Conservation (phyloP, 2,329 filamentous ascomycete genomes). For the Hypoxylon sp. region DNA sequence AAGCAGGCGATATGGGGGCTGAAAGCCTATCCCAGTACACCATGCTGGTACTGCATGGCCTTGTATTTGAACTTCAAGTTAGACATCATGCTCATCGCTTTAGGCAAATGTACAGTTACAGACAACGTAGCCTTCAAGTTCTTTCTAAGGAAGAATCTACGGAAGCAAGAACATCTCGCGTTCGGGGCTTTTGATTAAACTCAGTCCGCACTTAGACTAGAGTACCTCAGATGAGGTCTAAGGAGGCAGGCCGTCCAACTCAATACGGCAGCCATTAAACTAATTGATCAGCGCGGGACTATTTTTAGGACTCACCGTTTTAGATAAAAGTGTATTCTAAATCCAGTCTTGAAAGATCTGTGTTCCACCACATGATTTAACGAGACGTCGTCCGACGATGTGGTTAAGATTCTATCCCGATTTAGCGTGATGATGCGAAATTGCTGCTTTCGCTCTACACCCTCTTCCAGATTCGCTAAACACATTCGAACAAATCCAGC, state of each 20-base stretch:
- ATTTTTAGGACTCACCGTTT: conserved; percentile 17
- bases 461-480: conserved; percentile 9
- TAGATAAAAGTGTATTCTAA: not conserved
- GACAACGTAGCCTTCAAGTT: not conserved
- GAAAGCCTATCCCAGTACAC: not conserved
- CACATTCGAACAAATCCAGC: not conserved
- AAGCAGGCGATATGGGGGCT: not conserved
- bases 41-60: not conserved
- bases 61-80: not conserved
- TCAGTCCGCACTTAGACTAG: not conserved
- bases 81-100: not conserved
- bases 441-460: conserved; percentile 2
- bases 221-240: not conserved
- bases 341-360: conserved; percentile 11
- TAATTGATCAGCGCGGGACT: conserved; percentile 18
- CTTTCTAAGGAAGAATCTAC: not conserved
- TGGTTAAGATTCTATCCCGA: conserved; percentile 13
- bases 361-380: conserved; percentile 4
- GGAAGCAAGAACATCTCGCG: conserved; percentile 1
- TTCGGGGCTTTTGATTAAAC: not conserved
- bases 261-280: no score
- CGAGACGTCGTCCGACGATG: conserved; percentile 9
- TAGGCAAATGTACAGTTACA: not conserved
- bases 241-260: not conserved
- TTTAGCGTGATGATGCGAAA: conserved; percentile 34